Evolutionary conservation across 176 grass and related monocot species (phyloP).

Genomic region (Dendrocalamus sinicus): DNA sequence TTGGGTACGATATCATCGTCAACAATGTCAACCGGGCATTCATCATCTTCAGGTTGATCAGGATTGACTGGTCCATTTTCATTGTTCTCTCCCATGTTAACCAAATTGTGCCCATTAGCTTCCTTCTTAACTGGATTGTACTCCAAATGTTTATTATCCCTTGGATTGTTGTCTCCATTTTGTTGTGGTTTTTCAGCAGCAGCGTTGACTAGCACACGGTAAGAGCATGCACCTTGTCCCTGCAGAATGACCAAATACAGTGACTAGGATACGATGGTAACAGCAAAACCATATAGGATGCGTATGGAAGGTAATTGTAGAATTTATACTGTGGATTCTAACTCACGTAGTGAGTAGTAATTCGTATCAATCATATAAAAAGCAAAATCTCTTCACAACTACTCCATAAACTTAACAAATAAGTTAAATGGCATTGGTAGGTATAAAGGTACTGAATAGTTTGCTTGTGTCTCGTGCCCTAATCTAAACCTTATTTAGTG

Average conservation of each 20-base stretch:
- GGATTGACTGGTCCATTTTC: conserved; percentile 15
- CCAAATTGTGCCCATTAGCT: neutral
- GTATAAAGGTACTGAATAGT: neutral
- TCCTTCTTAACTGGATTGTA: conserved; percentile 12
- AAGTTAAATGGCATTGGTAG: neutral
- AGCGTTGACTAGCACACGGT: conserved; percentile 19
- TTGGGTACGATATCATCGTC: conserved; percentile 7
- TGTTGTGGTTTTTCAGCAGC: neutral
- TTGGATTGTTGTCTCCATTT: neutral
- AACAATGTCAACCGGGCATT: conserved; percentile 36
- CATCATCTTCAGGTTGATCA: neutral
- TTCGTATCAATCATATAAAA: conserved; percentile 16
- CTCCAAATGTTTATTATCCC: neutral
- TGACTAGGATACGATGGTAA: neutral
- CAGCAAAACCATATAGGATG: neutral
- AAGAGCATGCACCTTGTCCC: conserved; percentile 60
- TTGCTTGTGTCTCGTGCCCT: neutral
- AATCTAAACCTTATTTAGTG: neutral
- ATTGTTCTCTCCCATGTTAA: neutral
- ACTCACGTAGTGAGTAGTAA: neutral
- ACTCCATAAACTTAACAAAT: neutral
- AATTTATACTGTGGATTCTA: neutral
- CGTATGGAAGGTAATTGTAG: neutral
- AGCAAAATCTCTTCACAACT: neutral
- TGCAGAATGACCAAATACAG: conserved; percentile 35